Percentiles rank a stretch among this genome's conserved stretches.
These are phyloP conservation scores for Achaetomium macrosporum DNA, from an alignment of 2,329 filamentous ascomycete genomes.

Conservation along the genomic window DNA sequence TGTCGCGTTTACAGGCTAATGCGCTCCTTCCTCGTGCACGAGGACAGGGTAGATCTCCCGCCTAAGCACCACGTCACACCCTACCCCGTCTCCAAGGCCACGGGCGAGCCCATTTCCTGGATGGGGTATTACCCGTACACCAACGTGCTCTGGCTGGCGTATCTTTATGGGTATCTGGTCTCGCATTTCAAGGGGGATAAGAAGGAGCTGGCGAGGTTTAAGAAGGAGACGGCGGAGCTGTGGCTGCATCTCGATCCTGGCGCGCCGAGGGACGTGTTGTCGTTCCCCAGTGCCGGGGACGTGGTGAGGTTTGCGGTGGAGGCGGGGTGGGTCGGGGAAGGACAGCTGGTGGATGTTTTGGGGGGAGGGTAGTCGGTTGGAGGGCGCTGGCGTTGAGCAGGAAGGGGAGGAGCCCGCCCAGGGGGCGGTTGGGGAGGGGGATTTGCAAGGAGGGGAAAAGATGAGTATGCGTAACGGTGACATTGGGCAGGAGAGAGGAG, in stretches of 20 bases:
- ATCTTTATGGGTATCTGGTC: conserved; percentile 51
- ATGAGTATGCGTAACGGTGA: too few relatives aligned
- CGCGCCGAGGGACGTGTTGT: conserved; percentile 41
- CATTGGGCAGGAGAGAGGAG: too few relatives aligned
- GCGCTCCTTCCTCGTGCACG: conserved; percentile 51
- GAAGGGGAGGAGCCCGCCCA: too few relatives aligned
- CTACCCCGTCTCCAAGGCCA: conserved; percentile 38
- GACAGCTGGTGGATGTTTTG: conserved; percentile 38
- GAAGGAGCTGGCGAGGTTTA: conserved; percentile 42
- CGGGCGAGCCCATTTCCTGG: conserved; percentile 44
- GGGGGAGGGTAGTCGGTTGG: conserved; percentile 1
- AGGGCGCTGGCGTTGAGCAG: background rate
- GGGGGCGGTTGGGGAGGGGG: too few relatives aligned
- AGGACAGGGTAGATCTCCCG: conserved; percentile 45
- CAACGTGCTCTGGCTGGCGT: conserved; percentile 61
- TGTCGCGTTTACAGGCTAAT: conserved; percentile 58
- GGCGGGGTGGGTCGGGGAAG: conserved; percentile 50
- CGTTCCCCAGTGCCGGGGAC: conserved; percentile 51
- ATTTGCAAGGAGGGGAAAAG: too few relatives aligned
- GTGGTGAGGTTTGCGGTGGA: conserved; percentile 53
- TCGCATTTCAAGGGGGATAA: conserved; percentile 42
- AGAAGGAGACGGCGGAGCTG: conserved; percentile 45
- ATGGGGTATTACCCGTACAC: conserved; percentile 52
- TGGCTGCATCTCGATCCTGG: conserved; percentile 49
- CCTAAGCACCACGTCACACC: conserved; percentile 42